Conservation (phyloP, 202 grass and related monocot genomes). For the Carex arenaria region DNA sequence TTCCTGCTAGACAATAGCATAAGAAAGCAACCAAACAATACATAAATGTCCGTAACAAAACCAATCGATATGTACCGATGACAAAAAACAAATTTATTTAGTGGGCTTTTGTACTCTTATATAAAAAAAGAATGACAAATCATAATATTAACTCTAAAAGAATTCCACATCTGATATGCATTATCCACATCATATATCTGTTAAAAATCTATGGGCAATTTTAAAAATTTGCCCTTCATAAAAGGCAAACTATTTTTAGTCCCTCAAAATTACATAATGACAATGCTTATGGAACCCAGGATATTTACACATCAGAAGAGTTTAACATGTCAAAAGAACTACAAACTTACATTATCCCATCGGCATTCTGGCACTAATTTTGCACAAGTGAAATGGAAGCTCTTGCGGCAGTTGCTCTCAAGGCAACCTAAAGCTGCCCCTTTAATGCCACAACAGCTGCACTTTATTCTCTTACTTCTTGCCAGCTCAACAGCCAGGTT, state of each 20-base stretch:
- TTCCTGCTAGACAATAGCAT: not conserved
- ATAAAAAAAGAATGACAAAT: not conserved
- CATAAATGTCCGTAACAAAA: not conserved
- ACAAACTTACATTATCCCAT: slow-evolving; percentile 84
- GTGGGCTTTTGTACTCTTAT: not conserved
- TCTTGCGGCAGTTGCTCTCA: slow-evolving; percentile 73
- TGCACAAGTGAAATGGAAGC: slow-evolving; percentile 91
- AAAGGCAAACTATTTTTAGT: not conserved
- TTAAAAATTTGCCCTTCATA: not conserved
- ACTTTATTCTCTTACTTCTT: slow-evolving; percentile 88
- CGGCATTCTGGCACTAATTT: slow-evolving; percentile 77
- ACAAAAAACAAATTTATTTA: not conserved
- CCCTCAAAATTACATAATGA: not conserved
- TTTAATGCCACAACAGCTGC: slow-evolving; percentile 85
- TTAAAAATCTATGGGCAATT: not conserved
- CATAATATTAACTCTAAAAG: not conserved
- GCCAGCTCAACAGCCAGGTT: slow-evolving; percentile 66
- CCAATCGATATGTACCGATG: not conserved
- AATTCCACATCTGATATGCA: not conserved
- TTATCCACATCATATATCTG: not conserved
- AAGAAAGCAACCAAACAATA: slow-evolving; percentile 1
- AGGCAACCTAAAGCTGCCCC: slow-evolving; percentile 91
- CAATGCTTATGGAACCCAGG: not conserved
- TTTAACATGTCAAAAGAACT: slow-evolving; percentile 5
- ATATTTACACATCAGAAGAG: not conserved